Percentiles rank a stretch among this genome's conserved stretches.
Conservation (phyloP, 2,329 filamentous ascomycete genomes). For the Ceratocystis alfenasii region DNA sequence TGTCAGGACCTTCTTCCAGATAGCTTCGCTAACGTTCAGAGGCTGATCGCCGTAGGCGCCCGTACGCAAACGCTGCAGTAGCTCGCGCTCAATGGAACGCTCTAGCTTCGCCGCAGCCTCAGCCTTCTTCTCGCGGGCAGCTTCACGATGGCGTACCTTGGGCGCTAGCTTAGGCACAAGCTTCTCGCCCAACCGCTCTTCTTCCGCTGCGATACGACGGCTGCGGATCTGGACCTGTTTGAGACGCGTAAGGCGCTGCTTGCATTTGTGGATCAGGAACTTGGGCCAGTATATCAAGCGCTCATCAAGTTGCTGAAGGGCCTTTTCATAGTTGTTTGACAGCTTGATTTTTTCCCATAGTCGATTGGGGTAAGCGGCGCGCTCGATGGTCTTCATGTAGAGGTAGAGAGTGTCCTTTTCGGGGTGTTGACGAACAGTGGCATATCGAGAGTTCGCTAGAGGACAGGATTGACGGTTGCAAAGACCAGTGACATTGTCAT, state of each 20-base stretch:
- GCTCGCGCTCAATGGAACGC: slow-evolving; percentile 84
- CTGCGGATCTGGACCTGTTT: slow-evolving; percentile 80
- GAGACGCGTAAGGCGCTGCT: slow-evolving; percentile 83
- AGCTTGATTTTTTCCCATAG: slow-evolving; percentile 91
- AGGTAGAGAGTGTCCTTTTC: slow-evolving; percentile 75
- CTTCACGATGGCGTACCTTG: slow-evolving; percentile 70
- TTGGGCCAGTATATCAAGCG: slow-evolving; percentile 88
- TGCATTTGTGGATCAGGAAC: slow-evolving; percentile 86
- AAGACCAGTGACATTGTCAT: slow-evolving; percentile 74
- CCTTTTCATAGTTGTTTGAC: slow-evolving; percentile 79
- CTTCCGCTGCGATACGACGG: slow-evolving; percentile 73
- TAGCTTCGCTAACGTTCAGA: slow-evolving; percentile 83
- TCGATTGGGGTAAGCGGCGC: slow-evolving; percentile 75
- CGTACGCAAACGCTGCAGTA: slow-evolving; percentile 80
- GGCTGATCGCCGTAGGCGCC: slow-evolving; percentile 92
- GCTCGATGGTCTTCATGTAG: slow-evolving; percentile 92
- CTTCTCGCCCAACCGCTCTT: slow-evolving; percentile 77
- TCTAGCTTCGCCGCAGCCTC: slow-evolving; percentile 86
- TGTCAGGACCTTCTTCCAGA: slow-evolving; percentile 94
- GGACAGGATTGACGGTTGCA: slow-evolving; percentile 84
- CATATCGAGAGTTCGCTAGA: slow-evolving; percentile 83
- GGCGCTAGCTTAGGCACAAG: slow-evolving; percentile 81
- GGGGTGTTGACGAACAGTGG: slow-evolving; percentile 76
- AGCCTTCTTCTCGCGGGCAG: slow-evolving; percentile 62
- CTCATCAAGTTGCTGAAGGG: slow-evolving; percentile 75